Base-by-base conservation (phyloP, 23 red algal genomes). In the Chondrus crispus region DNA sequence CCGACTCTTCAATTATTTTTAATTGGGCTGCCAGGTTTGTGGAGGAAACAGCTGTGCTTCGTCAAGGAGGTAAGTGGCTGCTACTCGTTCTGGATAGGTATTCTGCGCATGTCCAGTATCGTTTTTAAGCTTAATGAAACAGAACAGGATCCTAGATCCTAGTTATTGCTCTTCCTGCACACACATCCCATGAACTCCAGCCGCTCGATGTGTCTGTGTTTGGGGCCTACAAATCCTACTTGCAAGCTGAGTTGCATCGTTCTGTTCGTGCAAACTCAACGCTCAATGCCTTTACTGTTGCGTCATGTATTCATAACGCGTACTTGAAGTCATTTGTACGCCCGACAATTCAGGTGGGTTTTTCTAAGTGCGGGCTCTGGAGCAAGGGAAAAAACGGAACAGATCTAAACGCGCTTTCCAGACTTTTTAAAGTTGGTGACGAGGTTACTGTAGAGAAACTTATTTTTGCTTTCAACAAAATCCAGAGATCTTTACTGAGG, bases 31-130 rank as follows among this genome's bases (percentile, higher is more conserved):
- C 1, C 36, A 46, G 1, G 0, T 87, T 87, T 74, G 24, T 70
- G 16, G 36, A 48, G 40, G 52, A 87, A 46, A 87, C 83, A 26
- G 58, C 70, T 49, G 63, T 18, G 14, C 54, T 60, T 33, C 62
- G 2, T 51, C 18, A 30, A 29, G 36, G 49, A 30, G 82, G 57
- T 36, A 14, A 87, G 3, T 35, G 45, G 42, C 63, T 87, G 0
- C 83, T 87, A 20, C 51, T 71, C 62, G 2, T 87, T 39, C 33
- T 74, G 1, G 83, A 87, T 54, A 35, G 83, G 24, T 86, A 86
- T 50, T 41, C 37, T 47, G 38, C 24, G 20, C 60, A 71, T 50
- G 16, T 86, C 22, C 54, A 79, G 41, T 68, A 80, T 32, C 18
- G n/a, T n/a, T n/a, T n/a, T n/a, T n/a, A n/a, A n/a, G n/a, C n/a